Evolutionary conservation across 2,329 filamentous ascomycete genomes (phyloP).

Genomic region (Microcyclosporella mali): DNA sequence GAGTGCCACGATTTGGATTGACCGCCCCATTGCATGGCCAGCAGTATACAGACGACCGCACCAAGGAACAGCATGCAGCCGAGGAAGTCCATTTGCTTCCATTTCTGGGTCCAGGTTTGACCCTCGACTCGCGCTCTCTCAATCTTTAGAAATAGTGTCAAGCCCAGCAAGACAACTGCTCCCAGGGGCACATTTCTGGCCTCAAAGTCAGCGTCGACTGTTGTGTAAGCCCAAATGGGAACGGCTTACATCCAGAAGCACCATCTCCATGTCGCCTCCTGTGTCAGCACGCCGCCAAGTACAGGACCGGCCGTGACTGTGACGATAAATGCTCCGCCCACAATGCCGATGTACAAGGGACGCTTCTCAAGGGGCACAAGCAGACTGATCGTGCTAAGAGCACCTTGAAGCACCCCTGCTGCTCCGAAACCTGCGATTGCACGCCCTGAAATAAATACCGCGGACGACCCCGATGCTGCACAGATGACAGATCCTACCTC

Average conservation of each 20-base stretch:
- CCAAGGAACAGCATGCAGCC: constrained; percentile 34
- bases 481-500: background rate
- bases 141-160: too few species aligned
- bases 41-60: constrained; percentile 31
- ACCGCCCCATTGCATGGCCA: constrained; percentile 36
- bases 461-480: background rate
- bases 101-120: too few species aligned
- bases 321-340: too few species aligned
- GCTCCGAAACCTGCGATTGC: background rate
- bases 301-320: too few species aligned
- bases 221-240: too few species aligned
- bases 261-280: constrained; percentile 35
- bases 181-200: too few species aligned
- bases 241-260: too few species aligned
- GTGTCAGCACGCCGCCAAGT: constrained; percentile 36
- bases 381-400: background rate
- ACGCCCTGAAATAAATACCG: background rate
- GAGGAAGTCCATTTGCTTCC: constrained; percentile 32
- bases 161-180: too few species aligned
- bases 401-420: background rate
- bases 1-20: constrained; percentile 31
- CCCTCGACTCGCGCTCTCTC: too few species aligned
- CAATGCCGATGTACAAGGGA: too few species aligned
- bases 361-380: background rate
- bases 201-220: too few species aligned